Conservation (phyloP, 306 rosid genomes). For the Ziziphus jujuba region DNA sequence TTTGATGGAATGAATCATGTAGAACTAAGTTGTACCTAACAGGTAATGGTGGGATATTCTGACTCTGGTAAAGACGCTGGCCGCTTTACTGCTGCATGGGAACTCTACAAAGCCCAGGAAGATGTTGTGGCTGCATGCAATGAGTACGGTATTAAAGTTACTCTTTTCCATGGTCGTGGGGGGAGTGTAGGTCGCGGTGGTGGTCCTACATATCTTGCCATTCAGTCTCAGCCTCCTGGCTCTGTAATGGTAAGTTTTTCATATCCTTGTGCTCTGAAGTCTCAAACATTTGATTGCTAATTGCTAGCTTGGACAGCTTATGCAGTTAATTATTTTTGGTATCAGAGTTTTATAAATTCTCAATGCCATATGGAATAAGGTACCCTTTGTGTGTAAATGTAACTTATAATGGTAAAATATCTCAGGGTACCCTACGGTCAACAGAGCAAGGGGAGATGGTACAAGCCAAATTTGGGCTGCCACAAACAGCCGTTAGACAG, state of each 20-base stretch:
- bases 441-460: constrained; percentile 99
- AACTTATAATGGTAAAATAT: constrained; percentile 12
- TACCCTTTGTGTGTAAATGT: background rate
- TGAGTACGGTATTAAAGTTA: constrained; percentile 82
- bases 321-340: no score
- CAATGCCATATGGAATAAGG: background rate
- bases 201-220: constrained; percentile 94
- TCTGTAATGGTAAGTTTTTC: constrained; percentile 71
- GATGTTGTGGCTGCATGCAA: constrained; percentile 93
- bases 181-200: constrained; percentile 99
- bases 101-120: constrained; percentile 96
- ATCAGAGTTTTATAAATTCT: background rate
- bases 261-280: background rate
- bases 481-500: constrained; percentile 89
- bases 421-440: constrained; percentile 81
- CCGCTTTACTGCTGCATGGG: constrained; percentile 96
- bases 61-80: constrained; percentile 99
- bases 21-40: constrained; percentile 32
- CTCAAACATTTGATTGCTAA: background rate
- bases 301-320: no score
- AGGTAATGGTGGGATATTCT: constrained; percentile 98
- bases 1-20: constrained; percentile 14
- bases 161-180: constrained; percentile 93
- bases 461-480: constrained; percentile 88
- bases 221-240: constrained; percentile 98